Base-by-base conservation (phyloP, 345 rosid species). In the Adansonia digitata region DNA sequence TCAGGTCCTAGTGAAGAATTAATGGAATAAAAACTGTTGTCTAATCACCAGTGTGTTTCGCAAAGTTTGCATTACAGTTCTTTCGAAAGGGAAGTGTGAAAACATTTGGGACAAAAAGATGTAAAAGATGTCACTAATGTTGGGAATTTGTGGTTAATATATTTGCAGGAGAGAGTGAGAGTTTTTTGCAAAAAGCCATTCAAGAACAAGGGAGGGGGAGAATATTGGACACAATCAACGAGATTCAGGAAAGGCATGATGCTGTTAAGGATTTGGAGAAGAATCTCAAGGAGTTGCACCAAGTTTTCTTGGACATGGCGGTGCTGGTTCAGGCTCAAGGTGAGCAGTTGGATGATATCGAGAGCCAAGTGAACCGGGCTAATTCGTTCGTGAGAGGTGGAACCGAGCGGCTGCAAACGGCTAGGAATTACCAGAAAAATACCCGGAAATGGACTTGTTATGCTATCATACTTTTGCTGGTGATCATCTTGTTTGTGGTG, bases 141-240 rank as follows among this genome's bases (percentile, higher is more conserved):
- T 71, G 61, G 49, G 66, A 17, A 40, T 18, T 73, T 39, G 59
- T n/a, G 52, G 35, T 13, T 20, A 5, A 24, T 56, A 12, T 24
- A 29, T 42, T 42, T 82, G 71, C 88, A 92, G 97, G 98, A 13
- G 97, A 91, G 83, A 92, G 97, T 73, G 98, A 94, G 83, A 89
- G 86, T 6, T 91, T 94, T 79, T 82, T 92, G 64, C 95, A 92
- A 76, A 94, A 89, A 40, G 98, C 97, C 31, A 94, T 94, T 70
- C 95, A 91, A 79, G 94, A 94, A 51, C 97, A 94, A 64, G 98
- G 98, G 35, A 87, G 97, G 73, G 97, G 97, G 6, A 83, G 87
- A 27, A 80, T 92, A 14, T 66, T 90, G 82, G 94, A 91, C 77
- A 88, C 97, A 0, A 89, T 91, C 64, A 86, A 84, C 72, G 94